These are phyloP conservation scores for Exophiala xenobiotica DNA, from an alignment of 2,329 filamentous ascomycete genomes.

Conservation along the genomic window DNA sequence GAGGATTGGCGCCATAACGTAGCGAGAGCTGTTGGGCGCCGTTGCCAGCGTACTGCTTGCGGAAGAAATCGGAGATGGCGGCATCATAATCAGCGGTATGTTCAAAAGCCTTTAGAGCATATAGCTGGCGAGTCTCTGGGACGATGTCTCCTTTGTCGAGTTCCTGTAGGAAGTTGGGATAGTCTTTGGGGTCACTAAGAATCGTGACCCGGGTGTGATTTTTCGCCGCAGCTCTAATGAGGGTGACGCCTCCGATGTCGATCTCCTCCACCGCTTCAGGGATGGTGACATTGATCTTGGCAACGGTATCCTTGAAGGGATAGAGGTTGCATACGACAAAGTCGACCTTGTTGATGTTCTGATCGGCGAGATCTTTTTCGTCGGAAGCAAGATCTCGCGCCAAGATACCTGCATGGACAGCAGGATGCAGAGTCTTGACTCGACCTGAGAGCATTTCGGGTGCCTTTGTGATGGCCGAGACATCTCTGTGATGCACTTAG, in stretches of 20 bases:
- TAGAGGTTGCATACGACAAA: conserved; percentile 98
- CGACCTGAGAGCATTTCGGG: conserved; percentile 93
- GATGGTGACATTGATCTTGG: conserved; percentile 95
- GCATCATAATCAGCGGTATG: conserved; percentile 96
- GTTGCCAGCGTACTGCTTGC: conserved; percentile 88
- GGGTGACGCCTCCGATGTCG: conserved; percentile 95
- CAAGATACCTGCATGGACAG: conserved; percentile 80
- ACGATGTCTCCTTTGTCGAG: conserved; percentile 83
- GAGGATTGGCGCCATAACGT: conserved; percentile 94
- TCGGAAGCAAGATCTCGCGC: conserved; percentile 92
- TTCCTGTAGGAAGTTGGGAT: conserved; percentile 89
- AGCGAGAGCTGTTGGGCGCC: conserved; percentile 80
- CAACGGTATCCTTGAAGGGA: conserved; percentile 97
- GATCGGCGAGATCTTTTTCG: conserved; percentile 92
- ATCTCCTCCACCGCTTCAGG: conserved; percentile 98
- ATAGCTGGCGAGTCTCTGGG: conserved; percentile 79
- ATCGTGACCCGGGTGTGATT: conserved; percentile 96
- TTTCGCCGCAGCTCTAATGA: conserved; percentile 95
- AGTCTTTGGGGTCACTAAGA: conserved; percentile 89
- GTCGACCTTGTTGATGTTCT: conserved; percentile 93
- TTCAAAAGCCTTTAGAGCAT: conserved; percentile 96
- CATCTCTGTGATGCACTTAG: conserved; percentile 63
- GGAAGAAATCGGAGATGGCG: conserved; percentile 95
- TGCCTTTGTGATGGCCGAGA: conserved; percentile 93
- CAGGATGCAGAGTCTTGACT: conserved; percentile 95